Conservation (phyloP, 2,329 filamentous ascomycete species). For the Mycosphaerella sp. region DNA sequence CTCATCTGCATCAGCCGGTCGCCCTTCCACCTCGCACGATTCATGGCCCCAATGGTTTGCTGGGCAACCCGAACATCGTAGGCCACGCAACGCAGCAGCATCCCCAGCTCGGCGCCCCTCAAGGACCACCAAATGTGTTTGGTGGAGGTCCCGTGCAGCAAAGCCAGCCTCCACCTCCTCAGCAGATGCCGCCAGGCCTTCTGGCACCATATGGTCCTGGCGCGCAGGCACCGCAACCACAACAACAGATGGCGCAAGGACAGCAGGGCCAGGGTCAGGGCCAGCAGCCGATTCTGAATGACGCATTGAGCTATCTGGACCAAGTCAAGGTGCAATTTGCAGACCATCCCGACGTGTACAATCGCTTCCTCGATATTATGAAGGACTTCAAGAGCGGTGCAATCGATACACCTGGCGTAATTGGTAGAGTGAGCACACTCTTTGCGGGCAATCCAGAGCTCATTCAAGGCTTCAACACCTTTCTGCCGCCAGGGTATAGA, state of each 20-base stretch:
- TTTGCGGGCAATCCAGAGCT: constrained; percentile 84
- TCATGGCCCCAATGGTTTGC: constrained; percentile 83
- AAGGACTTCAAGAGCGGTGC: constrained; percentile 99
- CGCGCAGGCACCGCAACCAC: constrained; percentile 24
- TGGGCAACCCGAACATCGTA: constrained; percentile 53
- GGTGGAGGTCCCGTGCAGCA: constrained; percentile 66
- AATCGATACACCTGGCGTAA: constrained; percentile 96
- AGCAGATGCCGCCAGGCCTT: constrained; percentile 43
- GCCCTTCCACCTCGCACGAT: constrained; percentile 73
- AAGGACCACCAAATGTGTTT: constrained; percentile 59
- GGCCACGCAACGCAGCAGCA: constrained; percentile 32
- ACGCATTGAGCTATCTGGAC: constrained; percentile 90
- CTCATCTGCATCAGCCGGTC: constrained; percentile 90
- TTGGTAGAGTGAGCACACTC: constrained; percentile 89
- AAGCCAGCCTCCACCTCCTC: constrained; percentile 43
- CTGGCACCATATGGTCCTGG: constrained; percentile 44
- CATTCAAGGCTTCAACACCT: constrained; percentile 98
- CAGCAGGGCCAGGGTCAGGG: constrained; percentile 57
- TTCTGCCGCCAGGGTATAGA: constrained; percentile 85
- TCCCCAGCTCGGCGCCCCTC: constrained; percentile 54
- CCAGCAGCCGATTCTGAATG: constrained; percentile 78
- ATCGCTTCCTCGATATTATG: constrained; percentile 96
- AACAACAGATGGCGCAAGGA: constrained; percentile 23
- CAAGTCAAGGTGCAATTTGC: constrained; percentile 98
- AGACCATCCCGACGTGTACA: constrained; percentile 95